Evolutionary conservation across 371 early-diverging fungal genomes (phyloP).

Genomic region (Mucor indicus): DNA sequence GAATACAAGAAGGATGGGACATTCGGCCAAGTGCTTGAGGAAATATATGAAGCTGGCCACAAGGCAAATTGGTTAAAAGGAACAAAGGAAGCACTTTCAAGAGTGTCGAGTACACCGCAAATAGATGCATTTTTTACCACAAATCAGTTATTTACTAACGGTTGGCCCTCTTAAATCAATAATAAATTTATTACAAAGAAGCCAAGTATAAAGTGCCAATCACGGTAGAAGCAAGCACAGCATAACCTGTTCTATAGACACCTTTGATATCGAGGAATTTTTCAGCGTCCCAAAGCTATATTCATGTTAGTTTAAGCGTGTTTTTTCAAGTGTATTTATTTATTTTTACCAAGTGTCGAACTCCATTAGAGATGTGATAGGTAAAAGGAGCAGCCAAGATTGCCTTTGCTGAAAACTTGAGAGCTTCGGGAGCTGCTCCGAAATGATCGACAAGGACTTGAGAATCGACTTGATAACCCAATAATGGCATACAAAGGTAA

Average conservation of each 20-base stretch:
- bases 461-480: constrained; percentile 51
- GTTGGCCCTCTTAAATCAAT: constrained; percentile 2
- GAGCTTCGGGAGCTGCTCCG: constrained; percentile 11
- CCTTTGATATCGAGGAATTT: constrained; percentile 58
- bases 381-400: constrained; percentile 62
- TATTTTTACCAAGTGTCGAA: constrained; percentile 70
- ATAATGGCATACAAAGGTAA: constrained; percentile 38
- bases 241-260: constrained; percentile 74
- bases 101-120: constrained; percentile 19
- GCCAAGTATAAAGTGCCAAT: constrained; percentile 44
- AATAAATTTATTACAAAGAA: constrained; percentile 26
- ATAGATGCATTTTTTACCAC: constrained; percentile 6
- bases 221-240: constrained; percentile 57
- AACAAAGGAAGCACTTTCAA: constrained; percentile 21
- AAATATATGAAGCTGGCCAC: constrained; percentile 81
- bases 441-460: constrained; percentile 41
- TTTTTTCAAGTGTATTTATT: background rate
- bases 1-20: constrained; percentile 60
- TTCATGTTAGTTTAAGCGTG: background rate
- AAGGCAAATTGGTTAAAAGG: constrained; percentile 59
- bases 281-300: constrained; percentile 76
- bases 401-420: constrained; percentile 9
- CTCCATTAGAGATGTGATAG: constrained; percentile 77
- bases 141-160: background rate
- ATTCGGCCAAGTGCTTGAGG: constrained; percentile 74